These are phyloP conservation scores for Penicillium lividum DNA, from an alignment of 495 filamentous ascomycete genomes.

Conservation along the genomic window DNA sequence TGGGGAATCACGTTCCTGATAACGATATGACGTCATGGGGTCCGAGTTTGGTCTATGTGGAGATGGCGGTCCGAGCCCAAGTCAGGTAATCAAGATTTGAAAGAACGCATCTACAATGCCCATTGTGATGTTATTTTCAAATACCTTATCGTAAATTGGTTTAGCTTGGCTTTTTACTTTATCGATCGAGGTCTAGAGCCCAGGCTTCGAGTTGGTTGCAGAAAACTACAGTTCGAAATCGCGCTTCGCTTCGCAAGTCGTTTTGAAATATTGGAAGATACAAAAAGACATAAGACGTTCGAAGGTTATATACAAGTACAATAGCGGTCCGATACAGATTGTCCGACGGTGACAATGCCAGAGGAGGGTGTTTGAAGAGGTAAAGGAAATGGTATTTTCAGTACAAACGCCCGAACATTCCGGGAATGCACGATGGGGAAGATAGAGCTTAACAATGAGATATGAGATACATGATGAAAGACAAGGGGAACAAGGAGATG, in stretches of 20 bases:
- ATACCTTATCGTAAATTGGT: background rate
- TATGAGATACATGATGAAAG: slow-evolving; percentile 9
- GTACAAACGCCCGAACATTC: slow-evolving; percentile 33
- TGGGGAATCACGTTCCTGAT: background rate
- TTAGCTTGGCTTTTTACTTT: background rate
- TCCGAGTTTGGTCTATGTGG: background rate
- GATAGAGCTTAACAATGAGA: slow-evolving; percentile 10
- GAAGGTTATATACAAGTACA: slow-evolving; percentile 12
- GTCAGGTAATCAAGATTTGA: background rate
- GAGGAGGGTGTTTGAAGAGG: slow-evolving; percentile 6
- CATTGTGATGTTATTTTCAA: background rate
- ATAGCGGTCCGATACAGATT: background rate
- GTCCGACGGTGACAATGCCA: background rate
- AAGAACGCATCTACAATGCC: background rate
- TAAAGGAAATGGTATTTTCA: slow-evolving; percentile 30
- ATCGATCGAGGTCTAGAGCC: background rate
- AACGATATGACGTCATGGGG: background rate
- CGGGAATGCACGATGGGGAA: slow-evolving; percentile 28
- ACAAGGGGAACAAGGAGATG: slow-evolving; percentile 7
- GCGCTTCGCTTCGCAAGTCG: background rate
- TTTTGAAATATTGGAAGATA: background rate
- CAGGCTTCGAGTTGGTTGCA: background rate
- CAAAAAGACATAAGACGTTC: slow-evolving; percentile 4
- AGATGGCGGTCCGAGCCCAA: background rate
- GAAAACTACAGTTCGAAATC: background rate